phyloP scores from a whole-genome alignment of 345 rosid genomes.

The Lepidium didymum region DNA sequence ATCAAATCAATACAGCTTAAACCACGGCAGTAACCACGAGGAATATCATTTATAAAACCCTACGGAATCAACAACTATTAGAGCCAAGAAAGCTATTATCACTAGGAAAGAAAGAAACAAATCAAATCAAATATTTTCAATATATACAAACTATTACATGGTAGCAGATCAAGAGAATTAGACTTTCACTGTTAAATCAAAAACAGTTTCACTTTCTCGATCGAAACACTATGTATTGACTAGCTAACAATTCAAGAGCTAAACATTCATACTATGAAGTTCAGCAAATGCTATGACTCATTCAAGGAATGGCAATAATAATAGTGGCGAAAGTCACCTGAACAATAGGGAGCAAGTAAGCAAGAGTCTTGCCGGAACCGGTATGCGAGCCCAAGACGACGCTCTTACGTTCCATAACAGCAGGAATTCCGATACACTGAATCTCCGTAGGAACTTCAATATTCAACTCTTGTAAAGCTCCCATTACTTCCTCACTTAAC shows the following conservation, averaged over 20 bases:
- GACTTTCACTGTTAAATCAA: neutral
- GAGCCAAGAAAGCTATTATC: neutral
- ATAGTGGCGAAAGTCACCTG: constrained; percentile 40
- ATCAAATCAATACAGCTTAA: constrained; percentile 3
- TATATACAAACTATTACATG: neutral
- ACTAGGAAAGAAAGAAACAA: neutral
- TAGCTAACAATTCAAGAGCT: neutral
- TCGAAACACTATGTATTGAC: neutral
- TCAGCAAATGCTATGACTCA: neutral
- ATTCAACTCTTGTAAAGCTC: constrained; percentile 66
- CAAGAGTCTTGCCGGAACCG: constrained; percentile 93
- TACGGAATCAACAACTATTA: neutral
- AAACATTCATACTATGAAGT: neutral
- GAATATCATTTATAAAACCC: neutral
- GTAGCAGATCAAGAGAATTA: neutral
- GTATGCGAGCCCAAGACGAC: constrained; percentile 94
- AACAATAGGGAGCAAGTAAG: constrained; percentile 85
- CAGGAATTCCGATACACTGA: constrained; percentile 83
- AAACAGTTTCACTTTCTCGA: neutral
- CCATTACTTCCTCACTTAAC: constrained; percentile 71
- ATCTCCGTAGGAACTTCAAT: constrained; percentile 92
- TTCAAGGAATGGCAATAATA: neutral
- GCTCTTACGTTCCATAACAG: constrained; percentile 68
- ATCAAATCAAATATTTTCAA: neutral
- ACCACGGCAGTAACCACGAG: neutral